phyloP scores from a whole-genome alignment of 305 asterid genomes.

The Fraxinus angustifolia region DNA sequence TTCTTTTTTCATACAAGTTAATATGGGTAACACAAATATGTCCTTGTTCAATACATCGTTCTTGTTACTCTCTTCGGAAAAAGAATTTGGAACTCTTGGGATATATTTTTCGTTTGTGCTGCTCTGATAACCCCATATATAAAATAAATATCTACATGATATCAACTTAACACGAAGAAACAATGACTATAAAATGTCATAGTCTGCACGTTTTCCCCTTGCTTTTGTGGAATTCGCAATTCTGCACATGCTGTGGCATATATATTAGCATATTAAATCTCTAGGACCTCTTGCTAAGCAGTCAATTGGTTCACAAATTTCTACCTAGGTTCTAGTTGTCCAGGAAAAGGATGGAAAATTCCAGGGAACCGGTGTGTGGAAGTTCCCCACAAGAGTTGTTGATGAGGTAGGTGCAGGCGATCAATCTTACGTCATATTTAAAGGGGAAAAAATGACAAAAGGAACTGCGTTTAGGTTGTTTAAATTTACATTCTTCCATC shows the following conservation, averaged over 20 bases:
- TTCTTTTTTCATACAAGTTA: background rate
- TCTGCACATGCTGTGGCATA: background rate
- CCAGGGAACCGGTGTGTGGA: constrained; percentile 82
- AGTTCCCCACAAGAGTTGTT: constrained; percentile 92
- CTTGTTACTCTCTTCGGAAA: background rate
- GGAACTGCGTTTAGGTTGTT: constrained; percentile 4
- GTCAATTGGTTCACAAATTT: background rate
- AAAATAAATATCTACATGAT: background rate
- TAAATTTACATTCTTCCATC: constrained; percentile 15
- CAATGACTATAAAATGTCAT: background rate
- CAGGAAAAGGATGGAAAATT: constrained; percentile 76
- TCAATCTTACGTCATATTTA: constrained; percentile 9
- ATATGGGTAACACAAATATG: background rate
- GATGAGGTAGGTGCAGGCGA: constrained; percentile 63
- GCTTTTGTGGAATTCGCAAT: background rate
- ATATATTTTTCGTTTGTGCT: background rate
- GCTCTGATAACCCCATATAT: background rate
- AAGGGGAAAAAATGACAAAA: background rate
- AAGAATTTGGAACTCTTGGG: background rate
- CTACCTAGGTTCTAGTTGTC: constrained; percentile 72
- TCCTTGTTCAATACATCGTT: background rate
- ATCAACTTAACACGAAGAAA: background rate
- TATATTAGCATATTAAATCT: background rate
- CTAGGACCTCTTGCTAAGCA: background rate
- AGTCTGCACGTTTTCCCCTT: background rate